Percentiles rank a stretch among this genome's conserved stretches.
Conservation (phyloP, 75 land plant genomes). For the Ceratopteris richardii region DNA sequence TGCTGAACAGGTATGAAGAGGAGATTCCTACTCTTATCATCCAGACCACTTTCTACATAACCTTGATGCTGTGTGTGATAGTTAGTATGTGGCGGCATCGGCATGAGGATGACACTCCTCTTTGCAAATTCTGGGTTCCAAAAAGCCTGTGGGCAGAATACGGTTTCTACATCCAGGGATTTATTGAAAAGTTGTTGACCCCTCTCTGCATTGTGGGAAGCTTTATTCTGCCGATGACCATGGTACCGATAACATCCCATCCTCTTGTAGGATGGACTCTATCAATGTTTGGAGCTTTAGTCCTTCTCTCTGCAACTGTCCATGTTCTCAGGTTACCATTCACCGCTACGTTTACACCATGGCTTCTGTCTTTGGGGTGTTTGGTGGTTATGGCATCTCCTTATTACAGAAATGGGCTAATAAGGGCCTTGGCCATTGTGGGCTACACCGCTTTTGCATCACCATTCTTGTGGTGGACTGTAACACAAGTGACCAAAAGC, state of each 20-base stretch:
- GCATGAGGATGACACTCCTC: slow-evolving; percentile 6
- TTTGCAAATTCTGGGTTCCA: slow-evolving; percentile 15
- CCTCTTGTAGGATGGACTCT: slow-evolving; percentile 35
- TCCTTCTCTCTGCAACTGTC: slow-evolving; percentile 16
- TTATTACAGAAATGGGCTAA: slow-evolving; percentile 22
- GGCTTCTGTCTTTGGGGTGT: slow-evolving; percentile 15
- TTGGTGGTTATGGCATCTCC: slow-evolving; percentile 30
- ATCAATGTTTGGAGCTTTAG: slow-evolving; percentile 21
- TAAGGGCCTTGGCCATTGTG: slow-evolving; percentile 17
- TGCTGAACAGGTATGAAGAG: slow-evolving; percentile 6
- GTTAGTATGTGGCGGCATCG: slow-evolving; percentile 3
- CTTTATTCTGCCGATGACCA: slow-evolving; percentile 19
- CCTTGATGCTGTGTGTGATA: slow-evolving; percentile 9
- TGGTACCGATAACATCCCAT: slow-evolving; percentile 28
- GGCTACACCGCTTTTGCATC: slow-evolving; percentile 21
- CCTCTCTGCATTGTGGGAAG: slow-evolving; percentile 15
- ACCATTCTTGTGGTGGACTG: slow-evolving; percentile 7
- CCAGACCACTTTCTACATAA: neutral
- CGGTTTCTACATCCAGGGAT: neutral
- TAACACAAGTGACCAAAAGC: no score
- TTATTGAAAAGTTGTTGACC: neutral
- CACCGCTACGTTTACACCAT: slow-evolving; percentile 22
- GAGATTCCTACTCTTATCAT: slow-evolving; percentile 6
- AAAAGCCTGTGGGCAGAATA: slow-evolving; percentile 15
- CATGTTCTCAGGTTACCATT: slow-evolving; percentile 23